Evolutionary conservation across 768 basidiomycete genomes (phyloP).

Genomic region (Pleurotus eryngii): DNA sequence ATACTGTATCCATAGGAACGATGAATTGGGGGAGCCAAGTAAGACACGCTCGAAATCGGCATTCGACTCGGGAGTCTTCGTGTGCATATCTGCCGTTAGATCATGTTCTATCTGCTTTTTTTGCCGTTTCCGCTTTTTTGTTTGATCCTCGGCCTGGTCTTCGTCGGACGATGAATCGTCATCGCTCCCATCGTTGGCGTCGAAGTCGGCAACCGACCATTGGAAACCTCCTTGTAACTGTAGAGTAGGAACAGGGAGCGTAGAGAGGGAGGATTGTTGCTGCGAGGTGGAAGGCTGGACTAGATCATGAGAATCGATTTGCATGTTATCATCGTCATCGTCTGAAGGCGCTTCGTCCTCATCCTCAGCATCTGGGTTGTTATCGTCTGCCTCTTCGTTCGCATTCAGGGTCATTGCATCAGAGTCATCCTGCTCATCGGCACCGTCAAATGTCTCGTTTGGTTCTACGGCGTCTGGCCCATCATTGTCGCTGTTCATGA

Average conservation of each 20-base stretch:
- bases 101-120: constrained; percentile 75
- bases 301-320: constrained; percentile 39
- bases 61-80: constrained; percentile 82
- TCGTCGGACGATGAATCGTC: constrained; percentile 45
- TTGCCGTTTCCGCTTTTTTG: constrained; percentile 65
- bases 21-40: constrained; percentile 93
- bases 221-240: constrained; percentile 63
- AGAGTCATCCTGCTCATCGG: constrained; percentile 16
- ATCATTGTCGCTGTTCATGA: constrained; percentile 34
- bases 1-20: constrained; percentile 97
- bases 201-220: constrained; percentile 51
- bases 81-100: constrained; percentile 85
- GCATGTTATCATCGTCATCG: constrained; percentile 39
- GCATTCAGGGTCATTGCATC: constrained; percentile 25
- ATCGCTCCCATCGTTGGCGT: constrained; percentile 36
- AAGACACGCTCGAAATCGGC: constrained; percentile 93
- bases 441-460: constrained; percentile 20
- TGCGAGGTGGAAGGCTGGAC: constrained; percentile 38
- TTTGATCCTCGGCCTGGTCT: constrained; percentile 40
- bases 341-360: constrained; percentile 22
- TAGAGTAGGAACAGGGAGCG: constrained; percentile 23
- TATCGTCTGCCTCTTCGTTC: constrained; percentile 16
- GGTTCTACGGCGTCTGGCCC: constrained; percentile 21
- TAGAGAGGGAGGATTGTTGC: constrained; percentile 26
- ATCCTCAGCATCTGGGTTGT: constrained; percentile 16